Percentiles rank a stretch among this genome's conserved stretches.
Evolutionary conservation across 495 filamentous ascomycete species (phyloP).

Genomic region (Apodospora peruviana): DNA sequence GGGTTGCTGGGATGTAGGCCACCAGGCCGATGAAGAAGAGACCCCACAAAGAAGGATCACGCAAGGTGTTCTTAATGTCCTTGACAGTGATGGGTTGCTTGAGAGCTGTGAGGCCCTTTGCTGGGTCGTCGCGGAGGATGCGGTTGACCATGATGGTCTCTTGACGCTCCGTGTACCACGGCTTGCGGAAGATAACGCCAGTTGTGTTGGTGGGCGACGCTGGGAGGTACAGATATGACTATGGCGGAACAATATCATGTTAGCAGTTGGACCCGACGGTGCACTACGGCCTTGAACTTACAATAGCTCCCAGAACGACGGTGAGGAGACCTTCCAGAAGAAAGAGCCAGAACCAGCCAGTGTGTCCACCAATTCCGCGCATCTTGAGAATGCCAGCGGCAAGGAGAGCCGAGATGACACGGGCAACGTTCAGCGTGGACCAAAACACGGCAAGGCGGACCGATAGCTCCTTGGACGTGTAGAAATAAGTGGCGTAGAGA

Average conservation of each 20-base stretch:
- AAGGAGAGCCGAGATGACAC: conserved; percentile 42
- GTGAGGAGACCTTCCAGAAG: conserved; percentile 51
- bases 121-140: conserved; percentile 55
- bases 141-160: conserved; percentile 55
- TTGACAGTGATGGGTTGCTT: conserved; percentile 23
- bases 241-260: not conserved
- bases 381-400: conserved; percentile 46
- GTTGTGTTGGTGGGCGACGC: conserved; percentile 36
- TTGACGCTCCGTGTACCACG: conserved; percentile 55
- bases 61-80: conserved; percentile 27
- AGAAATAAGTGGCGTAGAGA: conserved; percentile 50
- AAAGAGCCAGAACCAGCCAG: conserved; percentile 49
- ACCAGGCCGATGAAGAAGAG: conserved; percentile 43
- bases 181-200: conserved; percentile 40
- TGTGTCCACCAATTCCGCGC: conserved; percentile 38
- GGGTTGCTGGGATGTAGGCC: conserved; percentile 41
- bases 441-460: conserved; percentile 45
- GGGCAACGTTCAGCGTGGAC: conserved; percentile 34
- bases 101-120: conserved; percentile 41
- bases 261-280: conserved; percentile 3
- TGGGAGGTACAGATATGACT: conserved; percentile 19
- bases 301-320: conserved; percentile 39
- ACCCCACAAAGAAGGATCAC: conserved; percentile 29
- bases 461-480: conserved; percentile 44
- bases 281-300: no score